Conservation (phyloP, 768 basidiomycete species). For the Hydnomerulius pinastri region DNA sequence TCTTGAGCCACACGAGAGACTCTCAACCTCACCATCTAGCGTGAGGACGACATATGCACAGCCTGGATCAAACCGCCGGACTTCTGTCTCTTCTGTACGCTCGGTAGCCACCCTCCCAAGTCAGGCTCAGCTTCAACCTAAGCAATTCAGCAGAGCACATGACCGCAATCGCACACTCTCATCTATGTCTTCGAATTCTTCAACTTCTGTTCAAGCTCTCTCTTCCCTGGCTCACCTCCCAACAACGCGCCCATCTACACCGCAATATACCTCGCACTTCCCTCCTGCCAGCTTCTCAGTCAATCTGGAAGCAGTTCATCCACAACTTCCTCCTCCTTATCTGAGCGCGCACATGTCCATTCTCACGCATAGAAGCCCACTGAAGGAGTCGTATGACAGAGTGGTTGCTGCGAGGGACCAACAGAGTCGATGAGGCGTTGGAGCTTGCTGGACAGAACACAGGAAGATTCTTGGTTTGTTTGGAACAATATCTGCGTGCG, state of each 20-base stretch:
- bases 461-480: neutral
- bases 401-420: slow-evolving; percentile 57
- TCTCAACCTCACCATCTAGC: slow-evolving; percentile 40
- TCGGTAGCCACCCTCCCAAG: slow-evolving; percentile 61
- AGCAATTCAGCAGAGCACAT: slow-evolving; percentile 34
- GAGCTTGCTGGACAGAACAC: slow-evolving; percentile 1
- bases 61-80: slow-evolving; percentile 42
- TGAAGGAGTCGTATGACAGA: slow-evolving; percentile 71
- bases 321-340: slow-evolving; percentile 73
- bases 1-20: slow-evolving; percentile 21
- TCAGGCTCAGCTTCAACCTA: slow-evolving; percentile 34
- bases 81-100: slow-evolving; percentile 59
- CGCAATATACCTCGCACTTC: slow-evolving; percentile 60
- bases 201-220: slow-evolving; percentile 51
- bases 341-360: slow-evolving; percentile 71
- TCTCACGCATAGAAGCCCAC: slow-evolving; percentile 61
- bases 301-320: slow-evolving; percentile 63
- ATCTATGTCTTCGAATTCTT: slow-evolving; percentile 51
- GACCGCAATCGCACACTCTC: slow-evolving; percentile 60
- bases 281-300: slow-evolving; percentile 58
- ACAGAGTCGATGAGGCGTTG: slow-evolving; percentile 21
- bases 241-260: slow-evolving; percentile 34
- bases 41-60: slow-evolving; percentile 36
- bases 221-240: slow-evolving; percentile 60
- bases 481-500: slow-evolving; percentile 2